phyloP scores from a whole-genome alignment of 2,329 filamentous ascomycete species.

The Chrysosporium keratinophilum region DNA sequence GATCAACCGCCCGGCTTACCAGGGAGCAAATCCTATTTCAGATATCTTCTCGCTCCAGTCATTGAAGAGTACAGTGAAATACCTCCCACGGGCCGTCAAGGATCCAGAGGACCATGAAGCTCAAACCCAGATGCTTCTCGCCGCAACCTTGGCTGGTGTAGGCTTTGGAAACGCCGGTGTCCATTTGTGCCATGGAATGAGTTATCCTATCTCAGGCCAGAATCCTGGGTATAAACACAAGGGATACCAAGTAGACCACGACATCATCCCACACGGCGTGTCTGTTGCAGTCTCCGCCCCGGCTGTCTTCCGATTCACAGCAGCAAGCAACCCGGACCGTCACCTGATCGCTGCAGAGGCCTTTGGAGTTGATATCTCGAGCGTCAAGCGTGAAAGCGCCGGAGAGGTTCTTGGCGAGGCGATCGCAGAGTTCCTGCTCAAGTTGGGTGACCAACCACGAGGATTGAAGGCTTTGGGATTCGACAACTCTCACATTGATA shows the following conservation, averaged over 20 bases:
- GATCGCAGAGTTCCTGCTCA: conserved; percentile 65
- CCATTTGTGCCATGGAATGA: conserved; percentile 85
- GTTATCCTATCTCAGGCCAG: conserved; percentile 90
- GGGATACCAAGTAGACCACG: conserved; percentile 66
- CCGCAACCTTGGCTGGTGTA: conserved; percentile 85
- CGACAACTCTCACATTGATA: conserved; percentile 61
- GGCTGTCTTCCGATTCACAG: conserved; percentile 89
- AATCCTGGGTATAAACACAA: conserved; percentile 82
- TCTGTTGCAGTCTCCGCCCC: conserved; percentile 89
- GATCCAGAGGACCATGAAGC: conserved; percentile 89
- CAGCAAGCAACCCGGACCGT: conserved; percentile 78
- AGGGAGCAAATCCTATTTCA: conserved; percentile 93
- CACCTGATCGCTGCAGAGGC: conserved; percentile 81
- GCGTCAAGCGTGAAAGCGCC: conserved; percentile 79
- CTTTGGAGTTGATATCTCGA: conserved; percentile 80
- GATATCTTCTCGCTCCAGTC: conserved; percentile 93
- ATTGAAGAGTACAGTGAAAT: conserved; percentile 74
- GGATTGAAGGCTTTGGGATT: conserved; percentile 82
- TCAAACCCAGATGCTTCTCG: conserved; percentile 89
- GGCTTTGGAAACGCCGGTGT: conserved; percentile 97
- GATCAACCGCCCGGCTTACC: conserved; percentile 83
- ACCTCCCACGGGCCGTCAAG: conserved; percentile 74
- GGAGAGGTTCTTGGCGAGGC: conserved; percentile 82
- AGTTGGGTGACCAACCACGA: conserved; percentile 79
- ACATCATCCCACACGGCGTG: conserved; percentile 92